These are phyloP conservation scores for Beauveria pseudobassiana DNA, from an alignment of 2,329 filamentous ascomycete genomes.

Conservation along the genomic window DNA sequence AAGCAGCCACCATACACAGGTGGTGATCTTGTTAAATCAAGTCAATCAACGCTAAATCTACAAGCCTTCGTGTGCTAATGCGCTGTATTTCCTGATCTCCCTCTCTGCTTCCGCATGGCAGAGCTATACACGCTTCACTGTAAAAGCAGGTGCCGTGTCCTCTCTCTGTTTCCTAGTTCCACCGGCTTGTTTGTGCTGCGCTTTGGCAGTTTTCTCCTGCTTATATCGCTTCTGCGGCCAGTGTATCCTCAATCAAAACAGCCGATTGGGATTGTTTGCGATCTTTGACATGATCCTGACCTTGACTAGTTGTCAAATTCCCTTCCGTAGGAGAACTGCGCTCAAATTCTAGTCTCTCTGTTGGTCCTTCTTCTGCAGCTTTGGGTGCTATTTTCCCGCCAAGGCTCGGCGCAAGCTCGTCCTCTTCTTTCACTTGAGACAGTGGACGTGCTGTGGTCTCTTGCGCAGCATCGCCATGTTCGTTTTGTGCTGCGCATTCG, in stretches of 20 bases:
- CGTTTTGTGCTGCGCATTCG: background rate
- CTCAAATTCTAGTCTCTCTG: conserved; percentile 2
- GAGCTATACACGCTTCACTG: background rate
- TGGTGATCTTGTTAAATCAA: background rate
- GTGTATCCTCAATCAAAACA: background rate
- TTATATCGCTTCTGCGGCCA: background rate
- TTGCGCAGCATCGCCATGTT: conserved; percentile 15
- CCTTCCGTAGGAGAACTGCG: background rate
- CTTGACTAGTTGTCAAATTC: background rate
- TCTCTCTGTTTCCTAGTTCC: no score
- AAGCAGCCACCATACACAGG: background rate
- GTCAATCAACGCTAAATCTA: background rate
- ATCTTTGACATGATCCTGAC: background rate
- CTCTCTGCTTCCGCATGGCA: background rate
- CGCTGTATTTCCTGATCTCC: background rate
- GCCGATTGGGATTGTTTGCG: background rate
- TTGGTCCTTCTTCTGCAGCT: background rate
- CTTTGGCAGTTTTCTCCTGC: background rate
- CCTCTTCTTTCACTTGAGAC: conserved; percentile 31
- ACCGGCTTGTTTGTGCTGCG: no score
- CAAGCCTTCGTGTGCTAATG: background rate
- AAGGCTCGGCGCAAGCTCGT: conserved; percentile 25
- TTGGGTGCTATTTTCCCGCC: conserved; percentile 14
- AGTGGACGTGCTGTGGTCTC: conserved; percentile 21
- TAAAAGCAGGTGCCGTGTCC: background rate